Percentiles rank a stretch among this genome's conserved stretches.
Conservation (phyloP, 257 asterid species). For the Solanum pimpinellifolium region DNA sequence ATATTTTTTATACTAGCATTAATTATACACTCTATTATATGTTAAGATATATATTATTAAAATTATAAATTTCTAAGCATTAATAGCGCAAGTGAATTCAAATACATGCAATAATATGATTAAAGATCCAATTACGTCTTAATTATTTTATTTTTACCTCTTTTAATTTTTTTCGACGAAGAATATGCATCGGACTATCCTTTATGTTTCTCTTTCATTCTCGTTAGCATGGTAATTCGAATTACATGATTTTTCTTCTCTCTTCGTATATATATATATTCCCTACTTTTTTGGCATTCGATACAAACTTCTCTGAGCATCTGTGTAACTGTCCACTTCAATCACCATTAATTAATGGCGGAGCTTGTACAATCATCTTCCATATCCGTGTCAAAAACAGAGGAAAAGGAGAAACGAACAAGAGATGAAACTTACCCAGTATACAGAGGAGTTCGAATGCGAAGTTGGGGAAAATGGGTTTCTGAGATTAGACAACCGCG, state of each 20-base stretch:
- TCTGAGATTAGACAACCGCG: constrained; percentile 1
- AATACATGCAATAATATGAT: too few species aligned
- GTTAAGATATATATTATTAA: too few species aligned
- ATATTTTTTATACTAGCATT: too few species aligned
- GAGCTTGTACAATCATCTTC: not conserved
- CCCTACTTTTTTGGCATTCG: not conserved
- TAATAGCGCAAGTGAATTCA: too few species aligned
- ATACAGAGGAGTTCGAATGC: constrained; percentile 3
- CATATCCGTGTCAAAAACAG: not conserved
- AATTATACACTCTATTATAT: too few species aligned
- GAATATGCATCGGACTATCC: not conserved
- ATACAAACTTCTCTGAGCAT: not conserved
- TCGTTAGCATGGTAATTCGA: not conserved
- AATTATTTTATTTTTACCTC: too few species aligned
- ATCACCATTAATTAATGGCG: not conserved
- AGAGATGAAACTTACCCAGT: not conserved
- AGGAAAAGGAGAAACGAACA: not conserved
- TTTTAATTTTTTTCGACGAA: too few species aligned
- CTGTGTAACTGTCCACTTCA: not conserved
- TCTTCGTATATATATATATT: not conserved
- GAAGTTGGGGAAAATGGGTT: not conserved
- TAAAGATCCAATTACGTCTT: too few species aligned
- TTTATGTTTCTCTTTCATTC: not conserved
- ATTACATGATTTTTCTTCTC: not conserved
- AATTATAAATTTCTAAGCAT: too few species aligned